Base-by-base conservation (phyloP, 108 stramenopile species). In the Nitzschia palea region DNA sequence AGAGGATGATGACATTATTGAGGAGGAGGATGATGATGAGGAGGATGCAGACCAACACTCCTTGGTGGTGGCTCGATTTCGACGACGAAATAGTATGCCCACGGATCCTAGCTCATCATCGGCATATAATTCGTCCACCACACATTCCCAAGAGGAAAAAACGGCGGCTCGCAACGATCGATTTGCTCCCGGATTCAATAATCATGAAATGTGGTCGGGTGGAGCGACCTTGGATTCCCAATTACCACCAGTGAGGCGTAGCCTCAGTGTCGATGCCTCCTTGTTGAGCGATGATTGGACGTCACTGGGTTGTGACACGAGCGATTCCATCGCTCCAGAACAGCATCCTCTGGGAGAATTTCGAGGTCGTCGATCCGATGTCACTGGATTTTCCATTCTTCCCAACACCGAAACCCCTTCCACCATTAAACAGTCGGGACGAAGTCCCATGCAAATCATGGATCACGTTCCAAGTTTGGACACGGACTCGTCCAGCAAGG, bases 141-240 rank as follows among this genome's bases (percentile, higher is more conserved):
- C n/a, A n/a, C n/a, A n/a, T 26, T 15, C n/a, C 8, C 36, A 37
- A 6, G 17, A 18, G 15, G 20, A 30, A 26, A 26, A 63, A 8
- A 14, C 23, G 3, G 10, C 33, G n/a, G 34, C 35, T 10, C 37
- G 18, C 28, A 45, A 32, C n/a, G 63, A 65, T 33, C 51, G 65
- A 55, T 67, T 67, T 40, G 37, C 28, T 36, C 53, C 65, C 14
- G 58, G 53, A 14, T 67, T 67, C 36, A 53, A 55, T 29, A 54
- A 67, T 10, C 6, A 9, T 29, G 65, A 53, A 18, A 67, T 53
- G 53, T 67, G 65, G 65, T 35, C n/a, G 20, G 5, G 15, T 42
- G 65, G 51, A 14, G 51, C 6, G 5, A 10, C 15, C 4, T 20
- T 48, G 22, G 45, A 64, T 18, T n/a, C 12, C 28, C 12, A 50